Percentiles rank a stretch among this genome's conserved stretches.
phyloP scores from a whole-genome alignment of 306 rosid genomes.

The Astragalus membranaceus region DNA sequence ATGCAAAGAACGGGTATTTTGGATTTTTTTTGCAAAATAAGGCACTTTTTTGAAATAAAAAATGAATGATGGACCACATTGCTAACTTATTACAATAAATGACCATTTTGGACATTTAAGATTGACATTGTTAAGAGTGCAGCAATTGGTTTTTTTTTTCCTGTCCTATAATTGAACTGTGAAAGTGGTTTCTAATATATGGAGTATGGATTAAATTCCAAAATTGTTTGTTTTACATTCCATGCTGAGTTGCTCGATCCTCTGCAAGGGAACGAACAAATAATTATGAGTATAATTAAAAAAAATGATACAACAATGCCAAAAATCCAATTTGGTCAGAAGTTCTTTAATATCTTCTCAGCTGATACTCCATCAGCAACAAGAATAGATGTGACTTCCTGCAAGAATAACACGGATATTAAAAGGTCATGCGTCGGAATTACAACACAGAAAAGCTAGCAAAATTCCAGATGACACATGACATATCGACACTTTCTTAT shows the following conservation, averaged over 20 bases:
- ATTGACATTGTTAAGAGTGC: neutral
- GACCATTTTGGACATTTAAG: no score
- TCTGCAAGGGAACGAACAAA: slow-evolving; percentile 43
- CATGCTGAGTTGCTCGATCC: slow-evolving; percentile 41
- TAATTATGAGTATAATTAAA: slow-evolving; percentile 12
- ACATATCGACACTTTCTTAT: neutral
- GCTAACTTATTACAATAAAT: no score
- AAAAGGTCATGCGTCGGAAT: neutral
- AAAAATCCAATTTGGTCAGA: slow-evolving; percentile 36
- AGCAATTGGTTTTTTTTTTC: neutral
- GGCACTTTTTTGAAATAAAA: no score
- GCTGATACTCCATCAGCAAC: slow-evolving; percentile 70
- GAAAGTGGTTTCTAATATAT: slow-evolving; percentile 9
- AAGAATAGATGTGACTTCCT: slow-evolving; percentile 91
- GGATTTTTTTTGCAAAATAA: no score
- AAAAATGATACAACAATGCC: slow-evolving; percentile 51
- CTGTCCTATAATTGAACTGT: neutral
- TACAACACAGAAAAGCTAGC: neutral
- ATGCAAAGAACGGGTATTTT: no score
- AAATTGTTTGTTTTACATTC: slow-evolving; percentile 37
- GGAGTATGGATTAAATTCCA: slow-evolving; percentile 16
- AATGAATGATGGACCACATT: no score
- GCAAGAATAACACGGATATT: slow-evolving; percentile 27
- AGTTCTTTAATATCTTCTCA: slow-evolving; percentile 84
- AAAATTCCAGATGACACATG: neutral